Base-by-base conservation (phyloP, 2,329 filamentous ascomycete species). In the Alternaria consortialis region DNA sequence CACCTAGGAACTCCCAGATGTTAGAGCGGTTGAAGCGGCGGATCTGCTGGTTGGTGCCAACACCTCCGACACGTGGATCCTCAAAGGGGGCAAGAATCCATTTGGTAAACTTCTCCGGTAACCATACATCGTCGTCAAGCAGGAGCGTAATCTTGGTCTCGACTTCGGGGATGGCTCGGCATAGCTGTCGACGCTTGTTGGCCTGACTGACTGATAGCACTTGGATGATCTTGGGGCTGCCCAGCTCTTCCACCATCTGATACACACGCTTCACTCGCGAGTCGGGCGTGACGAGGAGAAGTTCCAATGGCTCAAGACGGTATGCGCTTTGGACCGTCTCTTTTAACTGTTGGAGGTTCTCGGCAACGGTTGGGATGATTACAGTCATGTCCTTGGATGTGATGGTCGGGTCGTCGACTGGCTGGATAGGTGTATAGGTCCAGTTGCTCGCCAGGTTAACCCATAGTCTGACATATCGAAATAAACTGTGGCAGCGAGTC, bases 31-130 rank as follows among this genome's bases (percentile, higher is more conserved):
- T 85, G 66, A 89, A 88, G 64, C 93, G 90, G 75, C 89, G 88
- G 66, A 97, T 87, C 64, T 93, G 85, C 81, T 98, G 94, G 77
- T 92, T 97, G 54, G 94, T 97, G 37, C 94, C 93, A 56, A 97
- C 94, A 34, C 93, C 94, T 60, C 94, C 94, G 69, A 96, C 94
- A 64, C 86, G 84, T 39, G 86, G 82, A 76, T 95, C 89, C 77
- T 97, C 93, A 65, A 98, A 97, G 0, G 94, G 94, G 5, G 94
- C 94, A 64, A 98, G 83, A 59, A 98, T 91, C 94, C 94, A 97
- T 32, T 90, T 91, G 72, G 97, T 87, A 64, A 97, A 87, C 42
- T 91, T 95, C 15, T 85, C 84, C 4, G 94, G 94, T 91, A 94
- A 97, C 70, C 91, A 93, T 64, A 98, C 94, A 78, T 98, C 94